Evolutionary conservation across 495 filamentous ascomycete species (phyloP).

Genomic region (Rusavskia elegans): DNA sequence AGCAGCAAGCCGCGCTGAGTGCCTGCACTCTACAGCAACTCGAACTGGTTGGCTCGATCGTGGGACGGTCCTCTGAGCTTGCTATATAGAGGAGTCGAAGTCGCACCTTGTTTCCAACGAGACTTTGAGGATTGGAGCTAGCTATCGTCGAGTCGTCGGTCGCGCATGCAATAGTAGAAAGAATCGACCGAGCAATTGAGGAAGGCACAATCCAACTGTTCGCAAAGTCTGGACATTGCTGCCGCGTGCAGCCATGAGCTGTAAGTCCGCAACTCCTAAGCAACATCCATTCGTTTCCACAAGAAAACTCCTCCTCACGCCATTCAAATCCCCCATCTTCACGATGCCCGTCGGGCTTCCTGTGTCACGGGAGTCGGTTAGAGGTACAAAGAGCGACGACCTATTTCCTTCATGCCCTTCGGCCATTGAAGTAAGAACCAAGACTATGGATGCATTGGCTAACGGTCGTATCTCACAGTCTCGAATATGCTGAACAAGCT

Average conservation of each 20-base stretch:
- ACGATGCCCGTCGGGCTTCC: not conserved
- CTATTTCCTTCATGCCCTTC: too few species aligned
- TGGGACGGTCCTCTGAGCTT: too few species aligned
- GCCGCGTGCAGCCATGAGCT: not conserved
- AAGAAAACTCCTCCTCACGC: not conserved
- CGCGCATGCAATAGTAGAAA: not conserved
- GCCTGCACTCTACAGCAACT: not conserved
- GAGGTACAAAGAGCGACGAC: slow-evolving; percentile 12
- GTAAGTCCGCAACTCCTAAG: not conserved
- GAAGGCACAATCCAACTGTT: not conserved
- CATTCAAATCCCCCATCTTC: not conserved
- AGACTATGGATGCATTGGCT: too few species aligned
- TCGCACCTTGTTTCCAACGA: not conserved
- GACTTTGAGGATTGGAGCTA: too few species aligned
- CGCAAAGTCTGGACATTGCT: not conserved
- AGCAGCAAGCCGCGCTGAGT: not conserved
- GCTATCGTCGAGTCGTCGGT: too few species aligned
- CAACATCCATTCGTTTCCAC: not conserved
- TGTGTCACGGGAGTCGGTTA: not conserved
- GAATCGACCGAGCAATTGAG: not conserved
- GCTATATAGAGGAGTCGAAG: not conserved
- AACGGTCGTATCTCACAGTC: slow-evolving; percentile 25
- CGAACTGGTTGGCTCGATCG: too few species aligned
- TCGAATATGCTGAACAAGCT: slow-evolving; percentile 92
- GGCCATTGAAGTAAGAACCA: too few species aligned